These are phyloP conservation scores for Solanum bulbocastanum DNA, from an alignment of 257 asterid species.

Conservation along the genomic window DNA sequence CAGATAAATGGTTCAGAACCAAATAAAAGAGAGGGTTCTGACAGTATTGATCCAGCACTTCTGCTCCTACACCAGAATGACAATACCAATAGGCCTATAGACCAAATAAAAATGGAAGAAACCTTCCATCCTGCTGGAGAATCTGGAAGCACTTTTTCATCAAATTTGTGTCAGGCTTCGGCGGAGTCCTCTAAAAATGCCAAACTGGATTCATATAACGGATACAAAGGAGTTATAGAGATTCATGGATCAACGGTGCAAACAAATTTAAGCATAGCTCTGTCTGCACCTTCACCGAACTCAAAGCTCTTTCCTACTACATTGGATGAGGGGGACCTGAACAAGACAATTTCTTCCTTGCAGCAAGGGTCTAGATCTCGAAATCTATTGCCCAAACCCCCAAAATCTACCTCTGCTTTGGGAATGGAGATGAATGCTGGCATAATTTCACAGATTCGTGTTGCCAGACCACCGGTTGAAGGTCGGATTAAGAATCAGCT, in stretches of 20 bases:
- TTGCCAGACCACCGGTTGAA: conserved; percentile 94
- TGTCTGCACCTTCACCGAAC: conserved; percentile 40
- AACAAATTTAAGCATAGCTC: conserved; percentile 69
- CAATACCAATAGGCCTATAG: conserved; percentile 17
- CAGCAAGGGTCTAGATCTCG: conserved; percentile 52
- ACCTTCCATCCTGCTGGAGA: conserved; percentile 18
- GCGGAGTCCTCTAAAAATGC: conserved; percentile 23
- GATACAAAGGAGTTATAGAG: conserved; percentile 12
- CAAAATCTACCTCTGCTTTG: conserved; percentile 35
- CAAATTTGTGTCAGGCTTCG: conserved; percentile 25
- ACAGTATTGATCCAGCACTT: conserved; percentile 13
- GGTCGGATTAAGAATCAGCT: conserved; percentile 84
- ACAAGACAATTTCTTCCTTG: conserved; percentile 33
- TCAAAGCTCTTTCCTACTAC: conserved; percentile 20
- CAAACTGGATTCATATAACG: conserved; percentile 21
- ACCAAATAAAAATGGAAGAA: conserved; percentile 27
- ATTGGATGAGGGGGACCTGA: conserved; percentile 46
- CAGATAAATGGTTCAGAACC: conserved; percentile 10
- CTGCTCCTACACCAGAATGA: conserved; percentile 21
- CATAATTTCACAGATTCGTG: conserved; percentile 56
- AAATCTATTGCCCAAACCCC: conserved; percentile 64
- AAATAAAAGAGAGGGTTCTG: conserved; percentile 31
- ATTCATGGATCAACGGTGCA: conserved; percentile 37
- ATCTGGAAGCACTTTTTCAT: conserved; percentile 27
- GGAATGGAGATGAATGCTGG: conserved; percentile 44